Evolutionary conservation across 2,329 filamentous ascomycete genomes (phyloP).

Genomic region (Cercospora citrullina): DNA sequence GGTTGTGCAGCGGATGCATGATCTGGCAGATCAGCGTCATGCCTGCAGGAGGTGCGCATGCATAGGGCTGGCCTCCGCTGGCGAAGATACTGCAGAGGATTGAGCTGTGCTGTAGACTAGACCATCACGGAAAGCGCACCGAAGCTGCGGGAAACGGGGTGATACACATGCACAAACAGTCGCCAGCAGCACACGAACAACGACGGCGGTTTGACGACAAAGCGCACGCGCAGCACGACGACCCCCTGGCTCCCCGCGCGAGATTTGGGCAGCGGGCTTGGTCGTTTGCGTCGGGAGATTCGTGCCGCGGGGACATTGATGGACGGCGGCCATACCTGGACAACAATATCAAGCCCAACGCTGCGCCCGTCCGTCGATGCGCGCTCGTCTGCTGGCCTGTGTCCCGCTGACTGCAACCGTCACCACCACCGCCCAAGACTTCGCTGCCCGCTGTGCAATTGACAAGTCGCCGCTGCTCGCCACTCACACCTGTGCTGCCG

Average conservation of each 20-base stretch:
- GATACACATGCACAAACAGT: neutral
- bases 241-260: neutral
- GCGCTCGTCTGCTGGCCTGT: neutral
- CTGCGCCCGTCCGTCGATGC: neutral
- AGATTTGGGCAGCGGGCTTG: neutral
- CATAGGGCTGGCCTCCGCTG: neutral
- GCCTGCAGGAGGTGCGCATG: constrained; percentile 5
- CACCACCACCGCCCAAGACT: neutral
- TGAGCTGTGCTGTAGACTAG: neutral
- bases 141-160: neutral
- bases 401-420: neutral
- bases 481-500: neutral
- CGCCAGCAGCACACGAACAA: neutral
- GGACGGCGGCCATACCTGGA: neutral
- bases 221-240: neutral
- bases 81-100: neutral
- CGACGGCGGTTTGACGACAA: neutral
- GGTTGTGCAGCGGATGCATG: constrained; percentile 1
- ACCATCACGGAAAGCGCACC: neutral
- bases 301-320: constrained; percentile 5
- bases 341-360: constrained; percentile 7
- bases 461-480: constrained; percentile 6
- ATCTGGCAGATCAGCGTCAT: neutral
- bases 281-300: neutral
- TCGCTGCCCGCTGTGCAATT: neutral